These are phyloP conservation scores for Encephalitozoon romaleae DNA, from an alignment of 371 early-diverging fungal species.

Conservation along the genomic window DNA sequence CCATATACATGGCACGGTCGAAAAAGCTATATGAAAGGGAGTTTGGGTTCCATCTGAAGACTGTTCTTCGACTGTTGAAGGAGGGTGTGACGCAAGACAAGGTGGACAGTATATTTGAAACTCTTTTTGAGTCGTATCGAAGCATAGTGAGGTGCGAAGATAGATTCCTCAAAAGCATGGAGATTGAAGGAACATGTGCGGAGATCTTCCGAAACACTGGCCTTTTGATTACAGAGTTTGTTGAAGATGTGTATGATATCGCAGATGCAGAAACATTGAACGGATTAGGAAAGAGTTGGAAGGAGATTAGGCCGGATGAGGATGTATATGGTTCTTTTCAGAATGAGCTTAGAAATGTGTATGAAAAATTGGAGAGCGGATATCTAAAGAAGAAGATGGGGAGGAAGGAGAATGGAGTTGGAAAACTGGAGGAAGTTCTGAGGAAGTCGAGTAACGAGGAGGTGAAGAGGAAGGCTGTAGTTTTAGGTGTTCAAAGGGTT, in stretches of 20 bases:
- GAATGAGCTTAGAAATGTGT: slow-evolving; percentile 25
- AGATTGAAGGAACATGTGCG: background rate
- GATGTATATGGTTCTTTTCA: slow-evolving; percentile 39
- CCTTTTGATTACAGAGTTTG: slow-evolving; percentile 27
- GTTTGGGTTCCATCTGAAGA: slow-evolving; percentile 27
- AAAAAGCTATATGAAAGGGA: slow-evolving; percentile 38
- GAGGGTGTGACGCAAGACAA: slow-evolving; percentile 2
- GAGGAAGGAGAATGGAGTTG: slow-evolving; percentile 15
- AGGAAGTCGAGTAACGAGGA: slow-evolving; percentile 32
- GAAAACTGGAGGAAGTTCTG: slow-evolving; percentile 40
- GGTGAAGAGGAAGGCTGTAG: slow-evolving; percentile 22
- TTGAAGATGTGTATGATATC: slow-evolving; percentile 32
- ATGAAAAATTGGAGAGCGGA: slow-evolving; percentile 26
- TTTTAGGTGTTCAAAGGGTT: slow-evolving; percentile 3
- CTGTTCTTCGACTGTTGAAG: background rate
- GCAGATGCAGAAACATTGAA: slow-evolving; percentile 18
- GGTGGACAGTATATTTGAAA: background rate
- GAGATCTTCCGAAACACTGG: slow-evolving; percentile 28
- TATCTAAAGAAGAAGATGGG: slow-evolving; percentile 37
- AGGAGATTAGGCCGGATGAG: slow-evolving; percentile 9
- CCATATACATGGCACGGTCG: slow-evolving; percentile 20
- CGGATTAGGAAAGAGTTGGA: slow-evolving; percentile 30
- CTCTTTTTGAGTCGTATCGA: slow-evolving; percentile 31
- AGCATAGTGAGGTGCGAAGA: slow-evolving; percentile 30
- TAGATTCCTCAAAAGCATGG: slow-evolving; percentile 25